Base-by-base conservation (phyloP, 2,329 filamentous ascomycete species). In the Zymoseptoria pseudotritici region DNA sequence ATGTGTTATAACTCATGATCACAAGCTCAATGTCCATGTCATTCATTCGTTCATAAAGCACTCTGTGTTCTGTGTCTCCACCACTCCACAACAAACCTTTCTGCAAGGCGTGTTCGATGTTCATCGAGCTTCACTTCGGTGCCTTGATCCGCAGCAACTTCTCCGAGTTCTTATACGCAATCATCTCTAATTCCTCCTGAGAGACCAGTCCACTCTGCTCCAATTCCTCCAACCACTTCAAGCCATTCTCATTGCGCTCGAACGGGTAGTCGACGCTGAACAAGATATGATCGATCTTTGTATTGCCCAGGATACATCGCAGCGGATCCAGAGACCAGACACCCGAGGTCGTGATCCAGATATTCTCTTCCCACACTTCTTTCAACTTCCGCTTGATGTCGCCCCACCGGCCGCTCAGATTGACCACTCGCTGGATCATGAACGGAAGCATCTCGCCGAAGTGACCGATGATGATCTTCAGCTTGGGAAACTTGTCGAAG, bases 241-340 rank as follows among this genome's bases (percentile, higher is more conserved):
- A 67, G 0, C 82, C 83, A 13, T 77, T 77, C 59, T 79, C 76
- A 57, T 79, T 84, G 57, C 69, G 74, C 57, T 75, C 75, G 58
- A 85, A 86, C 0, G 83, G 83, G 66, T 84, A 85, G 65, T 86
- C 83, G 6, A 86, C 79, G 63, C 80, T 83, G 65, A 81, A 85
- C 67, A 86, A 59, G 4, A 86, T 77, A 26, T 75, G 76, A 20
- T 84, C 81, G 20, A 77, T 74, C 53, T 66, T 69, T 20, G 69
- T 72, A 31, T 70, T 72, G 55, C 63, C 66, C 53, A 78, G 63
- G 49, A 77, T 69, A 61, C 72, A 74, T 50, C 75, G 73, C 70
- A 85, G 65, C 0, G 82, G 80, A 46, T 78, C 75, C 42, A 84
- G 58, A 50, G 75, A 77, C 73, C 81, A 85, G 61, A 81, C 79